Percentiles rank a stretch among this genome's conserved stretches.
Conservation (phyloP, 768 basidiomycete genomes). For the Leccinum boreale region DNA sequence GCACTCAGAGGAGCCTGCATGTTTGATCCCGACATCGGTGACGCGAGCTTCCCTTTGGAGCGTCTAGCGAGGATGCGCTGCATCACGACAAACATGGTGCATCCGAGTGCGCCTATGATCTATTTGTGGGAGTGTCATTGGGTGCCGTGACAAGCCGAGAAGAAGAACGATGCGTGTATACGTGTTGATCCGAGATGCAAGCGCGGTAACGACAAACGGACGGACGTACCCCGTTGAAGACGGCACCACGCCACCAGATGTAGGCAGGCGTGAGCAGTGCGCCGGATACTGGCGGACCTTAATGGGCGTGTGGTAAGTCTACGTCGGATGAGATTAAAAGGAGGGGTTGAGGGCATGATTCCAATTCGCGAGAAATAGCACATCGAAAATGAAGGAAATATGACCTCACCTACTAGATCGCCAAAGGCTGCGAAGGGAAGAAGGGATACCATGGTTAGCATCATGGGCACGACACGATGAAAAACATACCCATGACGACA, state of each 20-base stretch:
- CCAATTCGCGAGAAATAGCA: not conserved
- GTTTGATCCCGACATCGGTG: not conserved
- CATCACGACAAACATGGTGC: conserved; percentile 26
- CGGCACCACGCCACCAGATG: conserved; percentile 56
- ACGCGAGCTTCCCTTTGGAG: not conserved
- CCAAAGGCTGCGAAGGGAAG: conserved; percentile 17
- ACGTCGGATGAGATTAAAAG: not conserved
- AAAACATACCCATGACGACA: conserved; percentile 40
- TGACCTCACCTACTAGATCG: conserved; percentile 19
- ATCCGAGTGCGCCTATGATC: conserved; percentile 25
- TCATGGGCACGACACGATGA: not conserved
- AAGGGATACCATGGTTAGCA: not conserved
- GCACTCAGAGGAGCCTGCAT: not conserved
- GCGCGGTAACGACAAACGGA: not conserved
- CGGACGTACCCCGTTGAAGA: conserved; percentile 46
- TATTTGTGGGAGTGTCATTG: conserved; percentile 2
- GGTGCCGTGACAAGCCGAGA: not conserved
- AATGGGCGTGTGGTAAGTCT: not conserved
- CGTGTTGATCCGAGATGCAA: not conserved
- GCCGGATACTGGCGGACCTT: conserved; percentile 56
- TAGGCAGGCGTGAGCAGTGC: conserved; percentile 49
- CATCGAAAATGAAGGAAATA: not conserved
- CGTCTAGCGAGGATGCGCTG: conserved; percentile 18
- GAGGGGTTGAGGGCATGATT: not conserved
- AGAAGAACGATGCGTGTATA: not conserved